Percentiles rank a stretch among this genome's conserved stretches.
Evolutionary conservation across 1,284 basidiomycete species (phyloP).

Genomic region (Ceratobasidium sp.): DNA sequence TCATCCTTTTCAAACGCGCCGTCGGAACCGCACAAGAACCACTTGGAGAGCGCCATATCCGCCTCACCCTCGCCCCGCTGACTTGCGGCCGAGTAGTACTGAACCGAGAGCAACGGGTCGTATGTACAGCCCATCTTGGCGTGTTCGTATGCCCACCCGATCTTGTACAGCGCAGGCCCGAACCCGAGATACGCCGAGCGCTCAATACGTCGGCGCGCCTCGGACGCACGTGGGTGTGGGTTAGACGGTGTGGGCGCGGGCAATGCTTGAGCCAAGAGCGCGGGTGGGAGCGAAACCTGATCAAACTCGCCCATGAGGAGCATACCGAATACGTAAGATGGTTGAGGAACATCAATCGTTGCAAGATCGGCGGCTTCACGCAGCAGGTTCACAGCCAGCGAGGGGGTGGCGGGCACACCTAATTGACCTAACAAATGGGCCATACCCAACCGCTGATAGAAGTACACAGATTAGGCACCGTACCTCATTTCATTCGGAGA

Average conservation of each 20-base stretch:
- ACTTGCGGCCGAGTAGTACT: conserved; percentile 89
- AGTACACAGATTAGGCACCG: not conserved
- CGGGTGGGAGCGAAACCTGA: conserved; percentile 68
- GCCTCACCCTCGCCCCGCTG: conserved; percentile 91
- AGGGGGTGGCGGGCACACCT: conserved; percentile 68
- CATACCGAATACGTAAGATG: conserved; percentile 84
- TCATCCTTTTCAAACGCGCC: conserved; percentile 90
- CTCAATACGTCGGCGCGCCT: conserved; percentile 77
- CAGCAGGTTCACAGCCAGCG: conserved; percentile 78
- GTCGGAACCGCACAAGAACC: conserved; percentile 93
- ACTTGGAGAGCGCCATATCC: conserved; percentile 95
- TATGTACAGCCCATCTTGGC: conserved; percentile 88
- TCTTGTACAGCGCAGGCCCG: conserved; percentile 92
- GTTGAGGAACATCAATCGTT: conserved; percentile 84
- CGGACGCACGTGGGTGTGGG: conserved; percentile 55
- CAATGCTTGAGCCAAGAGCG: conserved; percentile 69
- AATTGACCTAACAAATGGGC: conserved; percentile 91
- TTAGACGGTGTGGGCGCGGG: conserved; percentile 61
- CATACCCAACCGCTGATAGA: conserved; percentile 85
- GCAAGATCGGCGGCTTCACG: conserved; percentile 82
- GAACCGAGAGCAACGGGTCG: conserved; percentile 90
- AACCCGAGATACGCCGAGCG: conserved; percentile 90
- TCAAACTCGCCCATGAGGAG: conserved; percentile 86
- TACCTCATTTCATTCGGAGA: conserved; percentile 30
- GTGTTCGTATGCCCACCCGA: conserved; percentile 93